Evolutionary conservation across 495 filamentous ascomycete genomes (phyloP).

Genomic region (Aspergillus homomorphus): DNA sequence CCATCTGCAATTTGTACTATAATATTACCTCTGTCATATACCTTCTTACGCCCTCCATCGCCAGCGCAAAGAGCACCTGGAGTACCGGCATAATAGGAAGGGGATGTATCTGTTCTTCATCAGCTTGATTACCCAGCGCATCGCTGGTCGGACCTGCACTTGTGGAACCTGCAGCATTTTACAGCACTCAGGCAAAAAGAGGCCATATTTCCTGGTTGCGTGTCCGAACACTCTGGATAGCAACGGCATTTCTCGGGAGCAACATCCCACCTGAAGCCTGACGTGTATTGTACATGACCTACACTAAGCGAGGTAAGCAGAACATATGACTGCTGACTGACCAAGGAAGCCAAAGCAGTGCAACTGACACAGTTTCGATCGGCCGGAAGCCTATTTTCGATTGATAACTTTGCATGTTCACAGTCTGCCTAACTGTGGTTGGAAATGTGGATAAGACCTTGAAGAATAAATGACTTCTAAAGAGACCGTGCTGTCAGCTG

Average conservation of each 20-base stretch:
- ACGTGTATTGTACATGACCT: background rate
- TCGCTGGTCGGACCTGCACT: too few species aligned
- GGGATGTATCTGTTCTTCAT: background rate
- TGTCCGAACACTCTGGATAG: too few species aligned
- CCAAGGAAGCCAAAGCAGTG: background rate
- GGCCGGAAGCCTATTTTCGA: background rate
- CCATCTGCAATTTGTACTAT: background rate
- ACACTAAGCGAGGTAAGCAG: background rate
- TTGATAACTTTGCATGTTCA: background rate
- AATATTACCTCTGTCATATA: background rate
- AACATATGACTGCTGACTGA: background rate
- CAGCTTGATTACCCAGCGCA: too few species aligned
- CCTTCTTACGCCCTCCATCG: background rate
- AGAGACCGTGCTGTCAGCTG: background rate
- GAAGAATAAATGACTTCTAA: background rate
- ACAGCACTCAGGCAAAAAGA: too few species aligned
- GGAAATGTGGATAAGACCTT: background rate
- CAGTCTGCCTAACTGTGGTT: background rate
- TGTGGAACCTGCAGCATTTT: too few species aligned
- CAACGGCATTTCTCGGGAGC: too few species aligned
- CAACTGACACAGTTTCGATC: background rate
- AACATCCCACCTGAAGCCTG: background rate
- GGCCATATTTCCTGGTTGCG: too few species aligned
- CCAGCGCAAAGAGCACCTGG: background rate
- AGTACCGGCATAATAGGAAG: background rate